Evolutionary conservation across 164 flowering plant species (phyloP).

Genomic region (Echeveria elegans): DNA sequence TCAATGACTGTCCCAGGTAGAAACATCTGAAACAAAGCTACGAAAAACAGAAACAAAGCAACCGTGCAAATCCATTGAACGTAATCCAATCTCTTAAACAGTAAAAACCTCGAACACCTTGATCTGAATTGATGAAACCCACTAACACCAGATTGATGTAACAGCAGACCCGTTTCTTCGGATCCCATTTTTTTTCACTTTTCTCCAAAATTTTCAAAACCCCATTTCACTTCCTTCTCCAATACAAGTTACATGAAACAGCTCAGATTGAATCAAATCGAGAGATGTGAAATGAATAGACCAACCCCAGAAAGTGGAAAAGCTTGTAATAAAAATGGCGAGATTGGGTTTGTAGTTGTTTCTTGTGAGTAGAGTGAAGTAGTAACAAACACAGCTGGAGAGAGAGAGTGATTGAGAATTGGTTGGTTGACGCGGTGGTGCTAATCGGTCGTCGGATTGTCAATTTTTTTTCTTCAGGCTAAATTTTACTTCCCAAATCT

Average conservation of each 20-base stretch:
- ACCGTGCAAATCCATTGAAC: constrained; percentile 68
- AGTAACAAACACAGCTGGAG: not conserved
- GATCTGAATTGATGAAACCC: constrained; percentile 47
- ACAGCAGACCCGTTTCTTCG: constrained; percentile 41
- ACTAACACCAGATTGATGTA: constrained; percentile 28
- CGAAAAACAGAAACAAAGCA: constrained; percentile 54
- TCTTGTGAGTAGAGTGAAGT: not conserved
- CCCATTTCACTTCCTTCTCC: constrained; percentile 3
- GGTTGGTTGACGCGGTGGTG: constrained; percentile 6
- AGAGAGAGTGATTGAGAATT: not conserved
- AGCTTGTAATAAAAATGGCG: no score
- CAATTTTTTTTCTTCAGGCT: constrained; percentile 4
- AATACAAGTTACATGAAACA: not conserved
- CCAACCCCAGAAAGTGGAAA: no score
- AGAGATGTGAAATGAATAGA: no score
- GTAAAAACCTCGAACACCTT: constrained; percentile 57
- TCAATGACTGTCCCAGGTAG: constrained; percentile 63
- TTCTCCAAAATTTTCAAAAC: not conserved
- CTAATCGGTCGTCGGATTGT: constrained; percentile 3
- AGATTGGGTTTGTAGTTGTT: no score
- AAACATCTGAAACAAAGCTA: constrained; percentile 55
- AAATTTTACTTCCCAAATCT: not conserved
- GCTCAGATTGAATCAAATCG: not conserved
- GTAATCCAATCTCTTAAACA: constrained; percentile 65
- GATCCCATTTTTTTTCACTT: constrained; percentile 56